Evolutionary conservation across 1,139 yeast genomes (phyloP).

Genomic region (Sugiyamaella grinbergsii): DNA sequence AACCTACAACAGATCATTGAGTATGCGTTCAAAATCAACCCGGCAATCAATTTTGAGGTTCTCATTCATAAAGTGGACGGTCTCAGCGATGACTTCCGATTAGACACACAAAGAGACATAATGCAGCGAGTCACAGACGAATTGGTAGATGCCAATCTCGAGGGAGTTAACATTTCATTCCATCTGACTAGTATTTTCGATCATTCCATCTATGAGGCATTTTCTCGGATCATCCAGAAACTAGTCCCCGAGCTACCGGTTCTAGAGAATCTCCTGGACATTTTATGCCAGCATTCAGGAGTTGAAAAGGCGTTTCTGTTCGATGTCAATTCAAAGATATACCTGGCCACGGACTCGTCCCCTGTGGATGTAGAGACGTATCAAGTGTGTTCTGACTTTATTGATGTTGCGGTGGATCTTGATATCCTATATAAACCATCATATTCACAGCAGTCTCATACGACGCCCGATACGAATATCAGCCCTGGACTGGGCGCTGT

Average conservation of each 20-base stretch:
- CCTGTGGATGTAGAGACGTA: conserved; percentile 95
- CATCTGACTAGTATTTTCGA: conserved; percentile 92
- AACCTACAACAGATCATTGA: conserved; percentile 87
- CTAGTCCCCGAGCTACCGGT: conserved; percentile 86
- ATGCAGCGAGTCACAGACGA: conserved; percentile 97
- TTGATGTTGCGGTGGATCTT: conserved; percentile 88
- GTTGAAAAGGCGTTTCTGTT: conserved; percentile 91
- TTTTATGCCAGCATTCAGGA: conserved; percentile 83
- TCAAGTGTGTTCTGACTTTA: conserved; percentile 96
- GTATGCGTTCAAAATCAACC: conserved; percentile 83
- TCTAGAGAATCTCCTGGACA: conserved; percentile 84
- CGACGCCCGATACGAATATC: conserved; percentile 13
- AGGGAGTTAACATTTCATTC: conserved; percentile 88
- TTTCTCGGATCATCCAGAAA: conserved; percentile 88
- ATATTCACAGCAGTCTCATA: conserved; percentile 18
- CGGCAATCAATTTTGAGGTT: conserved; percentile 84
- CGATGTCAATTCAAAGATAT: conserved; percentile 90
- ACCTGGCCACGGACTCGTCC: conserved; percentile 93
- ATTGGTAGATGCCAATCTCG: conserved; percentile 81
- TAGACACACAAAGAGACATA: conserved; percentile 94
- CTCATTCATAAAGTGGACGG: conserved; percentile 96
- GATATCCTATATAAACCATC: conserved; percentile 49
- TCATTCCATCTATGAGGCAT: conserved; percentile 94
- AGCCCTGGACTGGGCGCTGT: neutral
- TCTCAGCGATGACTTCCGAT: conserved; percentile 84